phyloP scores from a whole-genome alignment of 176 grass and related monocot genomes.

The Urochloa ruziziensis region DNA sequence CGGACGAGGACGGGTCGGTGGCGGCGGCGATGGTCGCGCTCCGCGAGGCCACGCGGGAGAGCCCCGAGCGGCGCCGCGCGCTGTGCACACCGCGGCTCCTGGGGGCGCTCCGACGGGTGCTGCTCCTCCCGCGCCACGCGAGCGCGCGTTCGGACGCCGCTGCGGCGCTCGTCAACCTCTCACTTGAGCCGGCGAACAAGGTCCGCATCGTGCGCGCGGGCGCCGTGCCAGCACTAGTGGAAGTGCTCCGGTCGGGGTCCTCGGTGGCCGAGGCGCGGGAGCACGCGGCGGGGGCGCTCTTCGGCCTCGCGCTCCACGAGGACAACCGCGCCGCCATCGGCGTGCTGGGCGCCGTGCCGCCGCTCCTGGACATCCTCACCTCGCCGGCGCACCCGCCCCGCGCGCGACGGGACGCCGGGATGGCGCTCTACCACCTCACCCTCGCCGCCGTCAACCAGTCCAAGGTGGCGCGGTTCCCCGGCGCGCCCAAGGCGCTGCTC shows the following conservation, averaged over 20 bases:
- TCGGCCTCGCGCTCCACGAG: constrained; percentile 68
- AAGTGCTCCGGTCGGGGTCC: constrained; percentile 37
- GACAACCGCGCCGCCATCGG: constrained; percentile 94
- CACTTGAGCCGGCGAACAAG: constrained; percentile 67
- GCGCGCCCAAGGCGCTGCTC: constrained; percentile 54
- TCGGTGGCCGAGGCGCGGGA: constrained; percentile 57
- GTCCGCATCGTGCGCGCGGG: constrained; percentile 73
- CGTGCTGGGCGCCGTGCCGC: constrained; percentile 70
- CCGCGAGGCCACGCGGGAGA: constrained; percentile 72
- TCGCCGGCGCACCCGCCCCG: constrained; percentile 19
- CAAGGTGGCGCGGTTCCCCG: constrained; percentile 61
- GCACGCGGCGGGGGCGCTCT: constrained; percentile 72
- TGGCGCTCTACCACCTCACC: constrained; percentile 87
- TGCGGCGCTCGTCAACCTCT: constrained; percentile 74
- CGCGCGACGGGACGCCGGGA: constrained; percentile 70
- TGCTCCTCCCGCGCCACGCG: constrained; percentile 45
- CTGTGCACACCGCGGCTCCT: constrained; percentile 70
- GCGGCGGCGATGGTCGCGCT: constrained; percentile 32
- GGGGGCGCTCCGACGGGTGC: constrained; percentile 47
- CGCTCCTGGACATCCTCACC: constrained; percentile 65
- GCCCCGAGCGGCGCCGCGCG: constrained; percentile 46
- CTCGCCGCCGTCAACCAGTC: constrained; percentile 62
- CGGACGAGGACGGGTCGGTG: constrained; percentile 49
- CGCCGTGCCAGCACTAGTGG: constrained; percentile 65
- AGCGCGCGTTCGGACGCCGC: constrained; percentile 45